phyloP scores from a whole-genome alignment of 2,329 filamentous ascomycete species.

The Cladosporium sp. region DNA sequence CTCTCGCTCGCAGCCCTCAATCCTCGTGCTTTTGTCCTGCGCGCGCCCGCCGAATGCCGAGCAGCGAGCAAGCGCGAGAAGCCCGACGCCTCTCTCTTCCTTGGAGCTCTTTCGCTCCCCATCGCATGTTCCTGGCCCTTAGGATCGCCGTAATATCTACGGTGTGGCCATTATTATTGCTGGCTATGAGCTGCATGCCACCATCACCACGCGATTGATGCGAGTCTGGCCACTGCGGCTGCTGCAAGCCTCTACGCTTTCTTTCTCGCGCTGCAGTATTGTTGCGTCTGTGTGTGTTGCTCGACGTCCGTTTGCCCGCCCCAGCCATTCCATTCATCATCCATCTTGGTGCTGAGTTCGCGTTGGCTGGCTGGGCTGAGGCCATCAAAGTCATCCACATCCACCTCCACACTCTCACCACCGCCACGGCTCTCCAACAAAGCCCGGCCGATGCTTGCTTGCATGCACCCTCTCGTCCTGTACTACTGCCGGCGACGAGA shows the following conservation, averaged over 20 bases:
- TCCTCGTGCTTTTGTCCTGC: background rate
- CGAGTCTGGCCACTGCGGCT: conserved; percentile 3
- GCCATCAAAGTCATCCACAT: conserved; percentile 3
- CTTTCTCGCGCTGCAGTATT: background rate
- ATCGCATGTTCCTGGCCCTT: conserved; percentile 2
- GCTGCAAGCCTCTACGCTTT: background rate
- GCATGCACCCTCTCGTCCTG: background rate
- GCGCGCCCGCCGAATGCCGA: conserved; percentile 7
- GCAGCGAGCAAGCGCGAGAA: conserved; percentile 7
- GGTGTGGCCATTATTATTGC: background rate
- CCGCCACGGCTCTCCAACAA: conserved; percentile 19
- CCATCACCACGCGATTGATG: background rate
- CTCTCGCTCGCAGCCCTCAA: background rate
- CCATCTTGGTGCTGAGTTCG: background rate
- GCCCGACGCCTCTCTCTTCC: conserved; percentile 4
- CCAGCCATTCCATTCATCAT: background rate
- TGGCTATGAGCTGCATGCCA: background rate
- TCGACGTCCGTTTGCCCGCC: background rate
- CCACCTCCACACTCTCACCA: conserved; percentile 2
- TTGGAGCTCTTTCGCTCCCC: background rate
- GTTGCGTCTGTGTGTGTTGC: background rate
- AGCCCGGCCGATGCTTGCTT: conserved; percentile 13
- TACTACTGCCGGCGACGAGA: background rate
- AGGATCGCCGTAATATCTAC: conserved; percentile 16
- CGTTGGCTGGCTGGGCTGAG: conserved; percentile 1